Evolutionary conservation across 1,284 basidiomycete genomes (phyloP).

Genomic region (Fomitopsis pinicola): DNA sequence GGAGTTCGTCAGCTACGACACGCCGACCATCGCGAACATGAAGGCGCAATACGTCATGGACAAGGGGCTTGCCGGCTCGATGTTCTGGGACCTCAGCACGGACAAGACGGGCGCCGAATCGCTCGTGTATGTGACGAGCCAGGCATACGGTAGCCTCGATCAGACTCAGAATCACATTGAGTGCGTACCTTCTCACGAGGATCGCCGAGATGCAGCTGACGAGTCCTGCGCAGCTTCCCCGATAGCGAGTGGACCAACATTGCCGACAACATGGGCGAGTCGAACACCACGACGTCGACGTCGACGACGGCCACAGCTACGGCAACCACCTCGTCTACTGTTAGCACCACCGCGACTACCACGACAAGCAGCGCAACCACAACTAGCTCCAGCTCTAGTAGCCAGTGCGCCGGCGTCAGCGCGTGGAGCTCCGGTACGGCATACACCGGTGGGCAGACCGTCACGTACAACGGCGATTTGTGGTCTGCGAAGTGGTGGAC

Average conservation of each 20-base stretch:
- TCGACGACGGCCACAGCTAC: conserved; percentile 14
- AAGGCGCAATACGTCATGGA: conserved; percentile 76
- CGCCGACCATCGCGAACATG: conserved; percentile 61
- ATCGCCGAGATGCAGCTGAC: not conserved
- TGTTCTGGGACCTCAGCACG: conserved; percentile 80
- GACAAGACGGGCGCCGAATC: conserved; percentile 57
- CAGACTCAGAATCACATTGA: conserved; percentile 68
- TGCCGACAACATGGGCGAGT: conserved; percentile 51
- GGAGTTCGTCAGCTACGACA: conserved; percentile 80
- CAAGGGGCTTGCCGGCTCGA: conserved; percentile 66
- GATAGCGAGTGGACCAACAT: conserved; percentile 70
- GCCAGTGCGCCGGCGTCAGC: conserved; percentile 43
- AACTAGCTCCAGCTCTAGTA: conserved; percentile 9
- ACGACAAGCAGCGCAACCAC: conserved; percentile 20
- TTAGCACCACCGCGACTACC: conserved; percentile 10
- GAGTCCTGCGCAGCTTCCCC: conserved; percentile 41
- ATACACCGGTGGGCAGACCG: conserved; percentile 48
- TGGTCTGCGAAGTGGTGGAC: conserved; percentile 70
- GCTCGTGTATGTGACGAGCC: conserved; percentile 47
- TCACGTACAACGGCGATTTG: conserved; percentile 47
- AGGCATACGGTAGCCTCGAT: conserved; percentile 51
- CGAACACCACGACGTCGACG: conserved; percentile 10
- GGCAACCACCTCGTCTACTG: conserved; percentile 4
- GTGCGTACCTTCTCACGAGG: conserved; percentile 27
- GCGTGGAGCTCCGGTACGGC: conserved; percentile 43